Percentiles rank a stretch among this genome's conserved stretches.
These are phyloP conservation scores for Botryobasidium botryosum DNA, from an alignment of 768 basidiomycete species.

Conservation along the genomic window DNA sequence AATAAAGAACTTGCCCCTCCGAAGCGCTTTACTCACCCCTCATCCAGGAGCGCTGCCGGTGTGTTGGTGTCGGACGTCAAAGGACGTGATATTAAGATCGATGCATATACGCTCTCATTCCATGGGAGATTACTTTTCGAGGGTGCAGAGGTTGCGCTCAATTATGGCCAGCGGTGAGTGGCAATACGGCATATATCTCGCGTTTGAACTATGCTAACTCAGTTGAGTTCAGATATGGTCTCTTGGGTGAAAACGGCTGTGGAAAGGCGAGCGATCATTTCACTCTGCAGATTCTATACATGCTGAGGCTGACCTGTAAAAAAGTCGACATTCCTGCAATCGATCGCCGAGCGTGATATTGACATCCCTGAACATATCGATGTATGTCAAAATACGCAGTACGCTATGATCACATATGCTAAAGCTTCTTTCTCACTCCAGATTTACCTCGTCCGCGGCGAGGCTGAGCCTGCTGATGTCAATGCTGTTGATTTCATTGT, in stretches of 20 bases:
- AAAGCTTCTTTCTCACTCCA: constrained; percentile 8
- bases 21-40: background rate
- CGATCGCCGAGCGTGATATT: constrained; percentile 88
- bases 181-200: background rate
- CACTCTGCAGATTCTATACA: background rate
- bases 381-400: constrained; percentile 19
- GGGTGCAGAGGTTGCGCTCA: constrained; percentile 53
- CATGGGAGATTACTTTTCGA: constrained; percentile 76
- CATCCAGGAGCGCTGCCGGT: constrained; percentile 68
- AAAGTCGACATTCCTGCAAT: constrained; percentile 91
- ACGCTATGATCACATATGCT: background rate
- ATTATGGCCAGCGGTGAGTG: constrained; percentile 58
- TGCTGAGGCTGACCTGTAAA: background rate
- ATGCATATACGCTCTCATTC: constrained; percentile 89
- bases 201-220: background rate
- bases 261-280: constrained; percentile 54
- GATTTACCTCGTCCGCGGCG: constrained; percentile 92
- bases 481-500: constrained; percentile 98
- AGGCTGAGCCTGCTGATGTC: constrained; percentile 86
- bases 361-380: constrained; percentile 91
- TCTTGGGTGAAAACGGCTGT: constrained; percentile 95
- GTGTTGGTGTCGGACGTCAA: constrained; percentile 87
- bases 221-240: constrained; percentile 43
- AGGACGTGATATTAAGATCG: constrained; percentile 93
- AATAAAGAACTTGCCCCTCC: constrained; percentile 3